Percentiles rank a stretch among this genome's conserved stretches.
Conservation (phyloP, 495 filamentous ascomycete genomes). For the Aspergillus bridgeri region DNA sequence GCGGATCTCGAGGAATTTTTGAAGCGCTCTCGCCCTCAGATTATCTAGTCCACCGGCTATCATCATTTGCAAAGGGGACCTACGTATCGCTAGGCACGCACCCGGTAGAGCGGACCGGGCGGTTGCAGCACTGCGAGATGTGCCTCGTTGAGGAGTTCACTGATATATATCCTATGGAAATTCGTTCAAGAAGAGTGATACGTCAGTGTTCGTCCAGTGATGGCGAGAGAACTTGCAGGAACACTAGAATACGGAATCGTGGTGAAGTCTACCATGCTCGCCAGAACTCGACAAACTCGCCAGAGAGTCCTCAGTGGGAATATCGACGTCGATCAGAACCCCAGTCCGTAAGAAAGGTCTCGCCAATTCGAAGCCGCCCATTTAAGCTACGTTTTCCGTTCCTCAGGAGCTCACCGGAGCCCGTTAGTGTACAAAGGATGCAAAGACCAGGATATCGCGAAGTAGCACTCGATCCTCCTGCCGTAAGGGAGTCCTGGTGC, state of each 20-base stretch:
- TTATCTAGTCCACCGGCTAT: neutral
- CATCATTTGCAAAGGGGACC: neutral
- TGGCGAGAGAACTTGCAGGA: slow-evolving; percentile 8
- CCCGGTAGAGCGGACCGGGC: neutral
- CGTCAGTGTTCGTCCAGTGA: slow-evolving; percentile 11
- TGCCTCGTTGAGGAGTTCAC: slow-evolving; percentile 14
- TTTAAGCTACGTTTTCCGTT: slow-evolving; percentile 16
- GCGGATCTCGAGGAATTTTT: neutral
- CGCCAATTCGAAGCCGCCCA: slow-evolving; percentile 12
- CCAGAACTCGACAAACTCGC: slow-evolving; percentile 5
- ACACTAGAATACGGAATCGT: slow-evolving; percentile 8
- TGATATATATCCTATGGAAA: slow-evolving; percentile 17
- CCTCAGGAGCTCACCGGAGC: slow-evolving; percentile 3
- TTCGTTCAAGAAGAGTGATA: slow-evolving; percentile 20
- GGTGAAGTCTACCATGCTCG: slow-evolving; percentile 13
- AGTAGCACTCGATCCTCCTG: neutral
- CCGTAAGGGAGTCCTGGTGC: neutral
- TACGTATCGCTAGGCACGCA: neutral
- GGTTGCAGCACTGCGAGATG: neutral
- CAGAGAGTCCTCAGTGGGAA: slow-evolving; percentile 3
- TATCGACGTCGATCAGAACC: slow-evolving; percentile 13
- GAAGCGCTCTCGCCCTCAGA: neutral
- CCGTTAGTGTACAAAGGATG: neutral
- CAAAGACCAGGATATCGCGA: neutral
- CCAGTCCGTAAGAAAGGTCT: slow-evolving; percentile 3